These are phyloP conservation scores for Cryomyces minteri DNA, from an alignment of 495 filamentous ascomycete genomes.

Conservation along the genomic window DNA sequence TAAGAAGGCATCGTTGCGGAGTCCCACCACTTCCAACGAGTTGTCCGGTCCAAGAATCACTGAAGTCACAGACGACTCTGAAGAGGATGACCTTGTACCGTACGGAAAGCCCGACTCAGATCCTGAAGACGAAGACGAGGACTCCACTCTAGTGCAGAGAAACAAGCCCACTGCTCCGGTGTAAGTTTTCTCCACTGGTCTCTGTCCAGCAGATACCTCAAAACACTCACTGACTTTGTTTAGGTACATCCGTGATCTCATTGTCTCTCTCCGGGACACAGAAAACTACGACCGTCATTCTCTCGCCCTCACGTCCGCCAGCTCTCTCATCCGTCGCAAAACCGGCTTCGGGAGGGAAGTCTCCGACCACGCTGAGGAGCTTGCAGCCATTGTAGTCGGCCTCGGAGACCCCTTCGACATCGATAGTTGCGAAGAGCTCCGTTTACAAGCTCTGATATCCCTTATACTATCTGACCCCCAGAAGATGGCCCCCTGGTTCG, in stretches of 20 bases:
- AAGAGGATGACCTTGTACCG: constrained; percentile 58
- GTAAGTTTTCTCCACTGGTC: constrained; percentile 21
- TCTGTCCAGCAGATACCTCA: too few species aligned
- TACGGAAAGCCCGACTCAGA: constrained; percentile 94
- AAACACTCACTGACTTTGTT: too few species aligned
- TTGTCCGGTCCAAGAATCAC: constrained; percentile 23
- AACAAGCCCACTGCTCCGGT: constrained; percentile 75
- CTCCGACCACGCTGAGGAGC: constrained; percentile 61
- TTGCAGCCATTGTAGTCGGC: constrained; percentile 56
- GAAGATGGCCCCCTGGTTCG: constrained; percentile 67
- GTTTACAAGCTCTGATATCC: constrained; percentile 71
- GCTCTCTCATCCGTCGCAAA: constrained; percentile 73
- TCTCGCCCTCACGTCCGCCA: constrained; percentile 57
- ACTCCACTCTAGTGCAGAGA: constrained; percentile 67
- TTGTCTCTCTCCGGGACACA: constrained; percentile 56
- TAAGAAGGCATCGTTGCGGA: neutral
- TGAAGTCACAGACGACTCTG: constrained; percentile 26
- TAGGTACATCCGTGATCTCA: constrained; percentile 74
- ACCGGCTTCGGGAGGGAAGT: constrained; percentile 76
- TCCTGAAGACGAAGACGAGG: constrained; percentile 74
- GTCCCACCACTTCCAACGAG: neutral
- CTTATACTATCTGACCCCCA: constrained; percentile 57
- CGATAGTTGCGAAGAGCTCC: constrained; percentile 55
- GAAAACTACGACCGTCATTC: constrained; percentile 74
- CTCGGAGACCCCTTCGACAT: constrained; percentile 66